A percentile compares a stretch with the other conserved stretches of the same genome.
These are phyloP conservation scores for Cryphonectria nitschkei DNA, from an alignment of 2,329 filamentous ascomycete genomes.

Conservation along the genomic window DNA sequence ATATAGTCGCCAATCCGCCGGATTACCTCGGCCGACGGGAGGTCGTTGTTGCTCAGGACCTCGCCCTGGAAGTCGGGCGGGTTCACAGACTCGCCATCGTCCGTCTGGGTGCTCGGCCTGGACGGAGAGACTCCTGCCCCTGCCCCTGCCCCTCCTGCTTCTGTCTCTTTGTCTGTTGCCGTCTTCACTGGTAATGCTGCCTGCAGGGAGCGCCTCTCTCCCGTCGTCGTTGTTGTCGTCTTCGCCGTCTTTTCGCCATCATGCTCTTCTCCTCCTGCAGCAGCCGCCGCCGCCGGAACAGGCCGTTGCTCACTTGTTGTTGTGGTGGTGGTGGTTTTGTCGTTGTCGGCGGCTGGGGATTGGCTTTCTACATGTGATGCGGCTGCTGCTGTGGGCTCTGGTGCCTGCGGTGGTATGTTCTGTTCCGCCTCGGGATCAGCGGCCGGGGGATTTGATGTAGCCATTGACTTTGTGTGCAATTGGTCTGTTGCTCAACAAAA, in stretches of 20 bases:
- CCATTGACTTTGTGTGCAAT: slow-evolving; percentile 15
- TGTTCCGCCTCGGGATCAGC: slow-evolving; percentile 3
- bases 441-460: slow-evolving; percentile 14
- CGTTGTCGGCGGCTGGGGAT: neutral
- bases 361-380: slow-evolving; percentile 14
- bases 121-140: slow-evolving; percentile 2
- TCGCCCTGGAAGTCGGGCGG: slow-evolving; percentile 58
- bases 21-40: slow-evolving; percentile 55
- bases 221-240: neutral
- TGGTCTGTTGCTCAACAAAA: neutral
- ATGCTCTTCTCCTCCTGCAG: no score
- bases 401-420: slow-evolving; percentile 1
- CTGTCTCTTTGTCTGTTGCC: slow-evolving; percentile 18
- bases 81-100: slow-evolving; percentile 32
- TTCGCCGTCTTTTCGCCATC: neutral
- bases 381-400: neutral
- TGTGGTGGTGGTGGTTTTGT: neutral
- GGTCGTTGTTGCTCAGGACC: slow-evolving; percentile 57
- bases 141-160: neutral
- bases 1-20: slow-evolving; percentile 57
- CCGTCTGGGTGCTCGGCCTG: slow-evolving; percentile 23
- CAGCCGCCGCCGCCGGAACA: neutral
- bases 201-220: slow-evolving; percentile 1
- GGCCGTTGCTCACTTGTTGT: slow-evolving; percentile 3
- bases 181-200: slow-evolving; percentile 11